These are phyloP conservation scores for Tetrapisispora fleetii DNA, from an alignment of 805 yeast genomes.

Conservation along the genomic window DNA sequence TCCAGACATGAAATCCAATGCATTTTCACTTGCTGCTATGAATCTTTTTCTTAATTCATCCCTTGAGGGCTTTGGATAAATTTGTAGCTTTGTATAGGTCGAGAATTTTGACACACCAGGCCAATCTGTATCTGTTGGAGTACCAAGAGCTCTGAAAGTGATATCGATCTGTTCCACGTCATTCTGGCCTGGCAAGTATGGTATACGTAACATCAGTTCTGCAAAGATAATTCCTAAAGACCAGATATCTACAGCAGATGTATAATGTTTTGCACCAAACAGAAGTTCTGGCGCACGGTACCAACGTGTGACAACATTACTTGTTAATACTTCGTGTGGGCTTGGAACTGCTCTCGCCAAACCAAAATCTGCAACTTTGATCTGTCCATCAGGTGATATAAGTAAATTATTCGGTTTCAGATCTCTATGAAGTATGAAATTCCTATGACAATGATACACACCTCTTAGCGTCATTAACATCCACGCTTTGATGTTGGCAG, in stretches of 20 bases:
- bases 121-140: conserved; percentile 90
- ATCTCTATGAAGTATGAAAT: conserved; percentile 84
- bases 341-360: conserved; percentile 76
- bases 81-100: conserved; percentile 57
- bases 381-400: conserved; percentile 75
- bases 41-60: conserved; percentile 74
- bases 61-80: conserved; percentile 76
- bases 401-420: conserved; percentile 86
- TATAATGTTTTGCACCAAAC: conserved; percentile 81
- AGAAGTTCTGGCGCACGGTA: conserved; percentile 92
- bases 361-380: conserved; percentile 87
- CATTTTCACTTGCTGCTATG: conserved; percentile 82
- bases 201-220: conserved; percentile 88
- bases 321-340: conserved; percentile 68
- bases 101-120: conserved; percentile 79
- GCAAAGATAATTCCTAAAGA: conserved; percentile 95
- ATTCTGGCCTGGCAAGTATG: conserved; percentile 87
- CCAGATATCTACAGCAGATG: conserved; percentile 90
- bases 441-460: conserved; percentile 89
- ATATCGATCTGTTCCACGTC: conserved; percentile 85
- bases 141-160: conserved; percentile 92
- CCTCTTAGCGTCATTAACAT: conserved; percentile 90
- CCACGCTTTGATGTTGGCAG: conserved; percentile 90
- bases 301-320: conserved; percentile 97
- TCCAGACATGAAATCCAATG: conserved; percentile 62